Evolutionary conservation across 768 basidiomycete genomes (phyloP).

Genomic region (Tricholoma sp.): DNA sequence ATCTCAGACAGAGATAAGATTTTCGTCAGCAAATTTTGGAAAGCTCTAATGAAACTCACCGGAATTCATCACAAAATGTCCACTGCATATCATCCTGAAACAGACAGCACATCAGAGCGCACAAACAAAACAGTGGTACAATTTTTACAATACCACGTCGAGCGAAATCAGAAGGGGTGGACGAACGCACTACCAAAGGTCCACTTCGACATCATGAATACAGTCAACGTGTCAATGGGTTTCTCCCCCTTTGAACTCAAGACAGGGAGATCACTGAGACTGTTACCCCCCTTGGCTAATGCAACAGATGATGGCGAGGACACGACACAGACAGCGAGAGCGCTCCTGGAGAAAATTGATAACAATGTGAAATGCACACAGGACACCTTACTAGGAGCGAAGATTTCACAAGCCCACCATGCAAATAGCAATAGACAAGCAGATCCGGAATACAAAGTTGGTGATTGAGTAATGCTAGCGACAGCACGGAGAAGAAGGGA

Average conservation of each 20-base stretch:
- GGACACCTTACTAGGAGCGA: too few species aligned
- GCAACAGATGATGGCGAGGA: too few species aligned
- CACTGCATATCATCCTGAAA: conserved; percentile 25
- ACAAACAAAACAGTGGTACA: conserved; percentile 23
- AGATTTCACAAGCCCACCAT: not conserved
- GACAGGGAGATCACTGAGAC: conserved; percentile 6
- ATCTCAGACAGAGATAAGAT: conserved; percentile 15
- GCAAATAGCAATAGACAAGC: not conserved
- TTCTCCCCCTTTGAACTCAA: conserved; percentile 5
- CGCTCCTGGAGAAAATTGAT: too few species aligned
- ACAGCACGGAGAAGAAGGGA: not conserved
- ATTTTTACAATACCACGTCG: conserved; percentile 13
- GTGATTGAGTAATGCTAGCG: not conserved
- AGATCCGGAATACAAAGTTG: not conserved
- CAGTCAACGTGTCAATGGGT: not conserved
- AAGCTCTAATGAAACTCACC: not conserved
- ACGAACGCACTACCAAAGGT: conserved; percentile 18
- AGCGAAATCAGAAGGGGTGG: conserved; percentile 23
- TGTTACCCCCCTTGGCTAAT: conserved; percentile 13
- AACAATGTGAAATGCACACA: too few species aligned
- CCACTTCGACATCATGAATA: conserved; percentile 25
- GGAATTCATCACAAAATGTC: conserved; percentile 14
- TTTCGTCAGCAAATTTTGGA: conserved; percentile 18
- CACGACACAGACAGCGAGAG: too few species aligned
- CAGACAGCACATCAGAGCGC: conserved; percentile 23